Percentiles rank a stretch among this genome's conserved stretches.
phyloP scores from a whole-genome alignment of 768 basidiomycete species.

The Basidioascus undulatus region DNA sequence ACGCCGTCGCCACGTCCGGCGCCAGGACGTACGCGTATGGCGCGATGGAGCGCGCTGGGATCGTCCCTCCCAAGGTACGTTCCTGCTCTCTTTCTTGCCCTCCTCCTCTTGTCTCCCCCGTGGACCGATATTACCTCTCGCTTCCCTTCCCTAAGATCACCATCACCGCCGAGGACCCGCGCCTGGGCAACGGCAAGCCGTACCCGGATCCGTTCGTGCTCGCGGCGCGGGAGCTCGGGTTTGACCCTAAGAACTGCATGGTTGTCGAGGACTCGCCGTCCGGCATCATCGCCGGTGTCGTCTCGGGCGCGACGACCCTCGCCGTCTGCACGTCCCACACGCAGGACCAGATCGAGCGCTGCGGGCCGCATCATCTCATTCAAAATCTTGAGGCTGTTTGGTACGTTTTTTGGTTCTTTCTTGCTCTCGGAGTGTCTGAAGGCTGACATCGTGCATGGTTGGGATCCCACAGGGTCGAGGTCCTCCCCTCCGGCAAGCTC shows the following conservation, averaged over 20 bases:
- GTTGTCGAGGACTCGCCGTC: constrained; percentile 20
- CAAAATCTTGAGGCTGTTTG: not conserved
- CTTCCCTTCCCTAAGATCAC: constrained; percentile 44
- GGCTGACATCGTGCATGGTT: too few species aligned
- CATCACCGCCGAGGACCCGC: constrained; percentile 52
- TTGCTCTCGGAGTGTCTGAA: constrained; percentile 1
- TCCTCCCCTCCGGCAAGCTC: not conserved
- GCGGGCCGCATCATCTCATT: not conserved
- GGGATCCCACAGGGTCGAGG: not conserved
- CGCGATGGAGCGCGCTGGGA: too few species aligned
- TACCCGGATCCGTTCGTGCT: constrained; percentile 20
- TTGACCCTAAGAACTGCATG: constrained; percentile 23
- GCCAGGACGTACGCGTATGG: constrained; percentile 35
- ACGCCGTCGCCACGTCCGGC: constrained; percentile 49
- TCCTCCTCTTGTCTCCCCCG: constrained; percentile 29
- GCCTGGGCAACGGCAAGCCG: constrained; percentile 29
- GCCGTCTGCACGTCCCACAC: constrained; percentile 20
- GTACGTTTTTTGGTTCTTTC: constrained; percentile 4
- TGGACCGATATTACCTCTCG: too few species aligned
- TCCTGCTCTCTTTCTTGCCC: not conserved
- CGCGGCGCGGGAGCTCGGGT: constrained; percentile 19
- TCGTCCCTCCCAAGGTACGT: too few species aligned
- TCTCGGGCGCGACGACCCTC: constrained; percentile 16
- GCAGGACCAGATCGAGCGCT: too few species aligned
- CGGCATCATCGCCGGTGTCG: constrained; percentile 20